These are phyloP conservation scores for Trichoderma simmonsii DNA, from an alignment of 2,329 filamentous ascomycete genomes.

Conservation along the genomic window DNA sequence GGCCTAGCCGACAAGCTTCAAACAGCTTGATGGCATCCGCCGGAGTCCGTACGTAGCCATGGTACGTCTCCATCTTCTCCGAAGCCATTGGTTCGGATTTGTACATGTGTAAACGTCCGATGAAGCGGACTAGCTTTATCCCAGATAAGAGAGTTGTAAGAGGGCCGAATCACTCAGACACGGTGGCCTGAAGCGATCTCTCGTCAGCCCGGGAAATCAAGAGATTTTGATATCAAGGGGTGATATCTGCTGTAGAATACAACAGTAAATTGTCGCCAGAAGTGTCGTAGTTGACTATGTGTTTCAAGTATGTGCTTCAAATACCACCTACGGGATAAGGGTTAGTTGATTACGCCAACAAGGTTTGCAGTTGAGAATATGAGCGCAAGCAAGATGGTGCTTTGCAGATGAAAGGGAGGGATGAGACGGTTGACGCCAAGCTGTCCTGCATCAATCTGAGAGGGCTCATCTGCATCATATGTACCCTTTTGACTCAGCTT, in stretches of 20 bases:
- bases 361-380: not conserved
- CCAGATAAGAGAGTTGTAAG: not conserved
- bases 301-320: not conserved
- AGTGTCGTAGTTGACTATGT: not conserved
- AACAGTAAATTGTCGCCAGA: not conserved
- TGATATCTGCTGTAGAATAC: not conserved
- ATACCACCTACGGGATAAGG: not conserved
- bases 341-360: not conserved
- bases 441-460: conserved; percentile 26
- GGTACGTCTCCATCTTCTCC: conserved; percentile 85
- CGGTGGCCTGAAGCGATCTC: conserved; percentile 10
- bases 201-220: not conserved
- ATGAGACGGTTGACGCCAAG: not conserved
- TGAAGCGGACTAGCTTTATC: not conserved
- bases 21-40: conserved; percentile 98
- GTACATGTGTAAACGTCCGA: conserved; percentile 16
- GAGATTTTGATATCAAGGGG: not conserved
- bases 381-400: not conserved
- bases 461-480: not conserved
- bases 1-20: conserved; percentile 86
- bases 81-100: conserved; percentile 17
- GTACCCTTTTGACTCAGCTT: conserved; percentile 18
- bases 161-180: conserved; percentile 14
- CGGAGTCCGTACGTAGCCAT: conserved; percentile 92
- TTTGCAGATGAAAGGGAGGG: not conserved